Percentiles rank a stretch among this genome's conserved stretches.
Evolutionary conservation across 2,329 filamentous ascomycete genomes (phyloP).

Genomic region (Malbranchea zuffiana): DNA sequence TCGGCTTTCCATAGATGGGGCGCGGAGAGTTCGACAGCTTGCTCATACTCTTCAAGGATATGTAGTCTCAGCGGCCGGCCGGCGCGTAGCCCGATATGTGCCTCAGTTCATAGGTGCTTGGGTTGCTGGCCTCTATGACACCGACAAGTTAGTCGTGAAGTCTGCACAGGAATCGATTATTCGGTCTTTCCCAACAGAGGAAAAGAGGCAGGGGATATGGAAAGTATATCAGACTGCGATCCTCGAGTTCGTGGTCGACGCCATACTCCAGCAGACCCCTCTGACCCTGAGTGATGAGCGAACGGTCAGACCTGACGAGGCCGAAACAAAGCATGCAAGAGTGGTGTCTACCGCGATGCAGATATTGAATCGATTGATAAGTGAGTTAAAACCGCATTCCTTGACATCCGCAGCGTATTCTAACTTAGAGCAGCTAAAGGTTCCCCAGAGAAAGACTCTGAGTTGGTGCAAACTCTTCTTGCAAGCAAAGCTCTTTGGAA

Average conservation of each 20-base stretch:
- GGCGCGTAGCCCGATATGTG: conserved; percentile 71
- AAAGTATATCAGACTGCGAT: conserved; percentile 71
- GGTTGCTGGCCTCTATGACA: conserved; percentile 81
- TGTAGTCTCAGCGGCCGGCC: conserved; percentile 51
- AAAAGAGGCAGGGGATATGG: conserved; percentile 68
- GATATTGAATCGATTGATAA: conserved; percentile 44
- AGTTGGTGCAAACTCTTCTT: conserved; percentile 57
- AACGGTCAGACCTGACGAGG: conserved; percentile 71
- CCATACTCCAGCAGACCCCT: conserved; percentile 64
- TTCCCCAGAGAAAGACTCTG: conserved; percentile 45
- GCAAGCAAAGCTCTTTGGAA: conserved; percentile 51
- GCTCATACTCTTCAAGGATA: conserved; percentile 64
- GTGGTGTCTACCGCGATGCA: conserved; percentile 55
- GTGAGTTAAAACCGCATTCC: conserved; percentile 1
- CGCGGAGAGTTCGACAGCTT: conserved; percentile 75
- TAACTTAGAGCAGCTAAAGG: conserved; percentile 23
- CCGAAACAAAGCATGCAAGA: conserved; percentile 71
- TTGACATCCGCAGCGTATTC: not conserved
- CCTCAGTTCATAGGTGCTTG: conserved; percentile 74
- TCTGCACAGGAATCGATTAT: conserved; percentile 68
- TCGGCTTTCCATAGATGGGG: conserved; percentile 78
- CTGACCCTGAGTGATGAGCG: conserved; percentile 82
- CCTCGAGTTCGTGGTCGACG: conserved; percentile 68
- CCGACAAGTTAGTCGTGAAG: conserved; percentile 62
- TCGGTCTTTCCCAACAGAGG: conserved; percentile 64